Base-by-base conservation (phyloP, 768 basidiomycete species). In the Auricularia sp. region DNA sequence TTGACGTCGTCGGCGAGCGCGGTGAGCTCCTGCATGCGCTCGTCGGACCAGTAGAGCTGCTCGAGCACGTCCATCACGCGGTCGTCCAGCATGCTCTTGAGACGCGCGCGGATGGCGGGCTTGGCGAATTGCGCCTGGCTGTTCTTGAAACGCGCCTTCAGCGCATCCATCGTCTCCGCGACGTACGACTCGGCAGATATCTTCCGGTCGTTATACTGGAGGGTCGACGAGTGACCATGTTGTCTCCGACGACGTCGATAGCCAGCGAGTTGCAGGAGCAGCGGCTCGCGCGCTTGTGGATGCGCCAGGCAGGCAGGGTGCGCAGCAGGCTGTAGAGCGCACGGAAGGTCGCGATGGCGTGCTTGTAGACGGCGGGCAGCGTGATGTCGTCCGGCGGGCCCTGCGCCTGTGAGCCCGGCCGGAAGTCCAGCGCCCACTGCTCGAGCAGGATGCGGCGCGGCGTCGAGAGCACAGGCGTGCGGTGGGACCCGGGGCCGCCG, bases 1-100 rank as follows among this genome's bases (percentile, higher is more conserved):
- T 84, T 85, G 35, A 83, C 79, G 71, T 96, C 88, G 1, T 82
- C 82, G 1, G 80, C 90, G 39, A 97, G 81, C 29, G 75, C 77
- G 11, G 84, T 80, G 21, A 98, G 83, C 72, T 98, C 94, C 6
- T 82, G 75, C 0, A 87, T 82, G 21, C 92, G 88, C 71, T 90
- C 89, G 76, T 99, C 97, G 47, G 89, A 79, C 97, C 97, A 99
- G 74, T 99, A 99, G 2, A 98, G 82, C 74, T 93, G 90, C 75
- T 98, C 97, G 63, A 99, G 86, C 36, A 98, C 90, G 72, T 97
- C 92, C 90, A 98, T 93, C 35, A 97, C 88, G 70, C 92, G 94
- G 69, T 98, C 93, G 73, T 98, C 96, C 47, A 99, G 81, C 90
- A 95, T 93, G 29, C 76, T 79, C 76, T 95, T 97, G 67, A 99